phyloP scores from a whole-genome alignment of 1,284 basidiomycete genomes.

The Pseudozyma sp. region DNA sequence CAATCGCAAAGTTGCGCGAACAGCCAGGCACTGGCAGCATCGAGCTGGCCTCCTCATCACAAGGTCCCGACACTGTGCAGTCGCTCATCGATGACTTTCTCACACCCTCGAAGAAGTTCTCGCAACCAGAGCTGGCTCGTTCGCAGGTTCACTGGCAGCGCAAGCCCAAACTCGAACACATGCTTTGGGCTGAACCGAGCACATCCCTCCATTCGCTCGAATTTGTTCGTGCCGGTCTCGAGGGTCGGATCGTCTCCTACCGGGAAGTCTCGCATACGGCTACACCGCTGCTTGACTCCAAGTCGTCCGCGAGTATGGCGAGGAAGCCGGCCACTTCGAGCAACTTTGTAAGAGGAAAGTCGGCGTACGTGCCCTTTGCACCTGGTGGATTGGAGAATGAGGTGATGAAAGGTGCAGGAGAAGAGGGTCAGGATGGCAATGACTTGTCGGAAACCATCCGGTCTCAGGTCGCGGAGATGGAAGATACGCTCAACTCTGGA shows the following conservation, averaged over 20 bases:
- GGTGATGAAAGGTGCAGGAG: conserved; percentile 39
- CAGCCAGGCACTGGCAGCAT: not conserved
- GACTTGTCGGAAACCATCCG: conserved; percentile 29
- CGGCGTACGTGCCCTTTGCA: conserved; percentile 80
- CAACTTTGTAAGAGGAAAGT: conserved; percentile 91
- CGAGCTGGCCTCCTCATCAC: not conserved
- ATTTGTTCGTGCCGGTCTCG: conserved; percentile 65
- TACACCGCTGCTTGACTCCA: conserved; percentile 41
- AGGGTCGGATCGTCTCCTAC: conserved; percentile 62
- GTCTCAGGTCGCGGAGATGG: conserved; percentile 42
- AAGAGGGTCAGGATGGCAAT: conserved; percentile 13
- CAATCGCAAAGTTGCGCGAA: conserved; percentile 25
- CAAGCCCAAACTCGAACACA: conserved; percentile 47
- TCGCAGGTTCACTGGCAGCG: conserved; percentile 48
- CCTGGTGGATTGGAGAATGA: conserved; percentile 53
- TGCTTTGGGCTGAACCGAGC: conserved; percentile 56
- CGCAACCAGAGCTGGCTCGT: conserved; percentile 23
- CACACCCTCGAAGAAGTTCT: conserved; percentile 22
- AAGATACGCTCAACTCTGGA: conserved; percentile 42
- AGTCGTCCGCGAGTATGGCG: conserved; percentile 77
- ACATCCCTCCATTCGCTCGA: conserved; percentile 54
- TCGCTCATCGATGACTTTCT: conserved; percentile 38
- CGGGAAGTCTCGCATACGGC: conserved; percentile 47
- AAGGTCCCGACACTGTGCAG: conserved; percentile 14
- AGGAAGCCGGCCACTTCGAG: conserved; percentile 79